Percentiles rank a stretch among this genome's conserved stretches.
Evolutionary conservation across 495 filamentous ascomycete species (phyloP).

Genomic region (Tuber calosporum): DNA sequence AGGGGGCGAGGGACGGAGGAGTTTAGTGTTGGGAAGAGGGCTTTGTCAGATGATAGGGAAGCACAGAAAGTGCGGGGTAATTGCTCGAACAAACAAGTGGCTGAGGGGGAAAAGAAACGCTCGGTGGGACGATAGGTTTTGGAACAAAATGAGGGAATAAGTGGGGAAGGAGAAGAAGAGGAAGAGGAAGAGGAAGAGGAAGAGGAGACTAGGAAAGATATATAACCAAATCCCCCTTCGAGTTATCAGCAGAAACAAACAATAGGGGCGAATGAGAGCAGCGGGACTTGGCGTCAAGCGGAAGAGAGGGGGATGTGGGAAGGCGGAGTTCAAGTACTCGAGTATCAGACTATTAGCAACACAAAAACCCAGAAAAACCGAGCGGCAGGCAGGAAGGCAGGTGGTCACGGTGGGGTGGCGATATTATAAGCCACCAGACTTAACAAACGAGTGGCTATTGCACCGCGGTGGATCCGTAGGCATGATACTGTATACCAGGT

Average conservation of each 20-base stretch:
- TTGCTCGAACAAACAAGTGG: neutral
- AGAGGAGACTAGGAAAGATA: neutral
- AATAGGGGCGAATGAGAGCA: neutral
- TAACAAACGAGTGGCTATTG: neutral
- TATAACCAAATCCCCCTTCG: neutral
- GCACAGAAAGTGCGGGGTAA: constrained; percentile 28
- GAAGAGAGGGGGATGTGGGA: neutral
- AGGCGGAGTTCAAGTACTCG: neutral
- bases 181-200: neutral
- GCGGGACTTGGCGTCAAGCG: neutral
- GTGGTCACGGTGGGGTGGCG: neutral
- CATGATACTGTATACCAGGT: neutral
- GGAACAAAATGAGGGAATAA: neutral
- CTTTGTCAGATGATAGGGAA: neutral
- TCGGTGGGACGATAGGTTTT: neutral
- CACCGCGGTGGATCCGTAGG: neutral
- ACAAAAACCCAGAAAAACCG: neutral
- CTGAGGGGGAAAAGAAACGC: neutral
- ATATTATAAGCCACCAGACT: neutral
- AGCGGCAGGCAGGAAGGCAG: neutral
- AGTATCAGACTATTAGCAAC: neutral
- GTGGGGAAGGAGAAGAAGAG: neutral
- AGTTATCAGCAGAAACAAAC: neutral
- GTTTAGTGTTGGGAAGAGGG: neutral
- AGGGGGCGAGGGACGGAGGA: neutral